phyloP scores from a whole-genome alignment of 306 rosid species.

The Oemleria cerasiformis region DNA sequence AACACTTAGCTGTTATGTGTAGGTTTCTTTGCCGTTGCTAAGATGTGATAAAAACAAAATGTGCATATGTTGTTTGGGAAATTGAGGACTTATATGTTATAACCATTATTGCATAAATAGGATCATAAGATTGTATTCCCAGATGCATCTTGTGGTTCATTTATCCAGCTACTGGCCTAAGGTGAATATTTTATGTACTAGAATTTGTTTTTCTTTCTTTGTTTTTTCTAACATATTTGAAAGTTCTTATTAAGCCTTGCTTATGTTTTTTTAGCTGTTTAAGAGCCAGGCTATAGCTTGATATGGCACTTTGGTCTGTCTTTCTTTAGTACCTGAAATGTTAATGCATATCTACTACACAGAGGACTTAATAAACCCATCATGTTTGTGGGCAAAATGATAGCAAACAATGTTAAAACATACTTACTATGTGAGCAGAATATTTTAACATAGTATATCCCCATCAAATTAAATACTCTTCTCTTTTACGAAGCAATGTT shows the following conservation, averaged over 20 bases:
- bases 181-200: no score
- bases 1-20: no score
- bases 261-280: not conserved
- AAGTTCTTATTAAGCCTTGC: not conserved
- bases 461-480: not conserved
- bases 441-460: not conserved
- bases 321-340: not conserved
- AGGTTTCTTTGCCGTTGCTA: no score
- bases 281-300: not conserved
- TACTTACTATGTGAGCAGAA: not conserved
- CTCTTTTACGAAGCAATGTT: not conserved
- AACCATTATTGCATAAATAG: no score
- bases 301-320: not conserved
- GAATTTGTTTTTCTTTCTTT: no score
- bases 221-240: not conserved
- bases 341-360: not conserved
- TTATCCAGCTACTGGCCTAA: no score
- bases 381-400: slow-evolving; percentile 1
- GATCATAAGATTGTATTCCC: no score
- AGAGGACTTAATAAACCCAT: not conserved
- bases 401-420: not conserved
- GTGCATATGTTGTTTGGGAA: no score
- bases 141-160: no score
- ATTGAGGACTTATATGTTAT: no score
- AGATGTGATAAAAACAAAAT: no score